phyloP scores from a whole-genome alignment of 148 eudicot species.

The Limonium bicolor region DNA sequence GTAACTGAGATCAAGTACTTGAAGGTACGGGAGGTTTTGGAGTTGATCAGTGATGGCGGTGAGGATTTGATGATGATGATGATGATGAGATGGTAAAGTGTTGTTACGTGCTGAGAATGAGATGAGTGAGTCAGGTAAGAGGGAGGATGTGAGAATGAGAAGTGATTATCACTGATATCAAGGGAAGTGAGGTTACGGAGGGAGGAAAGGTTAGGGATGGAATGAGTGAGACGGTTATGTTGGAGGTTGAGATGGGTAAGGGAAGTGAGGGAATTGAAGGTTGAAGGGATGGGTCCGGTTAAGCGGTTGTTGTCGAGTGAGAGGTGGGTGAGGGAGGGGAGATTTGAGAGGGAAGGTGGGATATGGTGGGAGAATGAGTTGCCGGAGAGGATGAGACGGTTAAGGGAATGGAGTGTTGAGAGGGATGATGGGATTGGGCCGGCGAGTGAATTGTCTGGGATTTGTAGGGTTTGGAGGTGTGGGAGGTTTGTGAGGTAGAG shows the following conservation, averaged over 20 bases:
- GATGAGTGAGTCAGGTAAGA: slow-evolving; percentile 19
- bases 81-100: slow-evolving; percentile 12
- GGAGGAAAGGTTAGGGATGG: slow-evolving; percentile 19
- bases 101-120: slow-evolving; percentile 26
- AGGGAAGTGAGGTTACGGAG: slow-evolving; percentile 13
- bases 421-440: slow-evolving; percentile 25
- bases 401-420: too few relatives aligned
- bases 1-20: slow-evolving; percentile 31
- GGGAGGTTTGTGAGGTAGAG: too few relatives aligned
- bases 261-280: slow-evolving; percentile 16
- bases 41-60: slow-evolving; percentile 1
- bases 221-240: slow-evolving; percentile 20
- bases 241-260: slow-evolving; percentile 23
- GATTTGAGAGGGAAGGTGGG: slow-evolving; percentile 16
- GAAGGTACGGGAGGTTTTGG: slow-evolving; percentile 9
- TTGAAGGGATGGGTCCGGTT: slow-evolving; percentile 20
- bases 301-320: slow-evolving; percentile 20
- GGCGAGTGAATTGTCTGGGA: slow-evolving; percentile 22
- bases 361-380: slow-evolving; percentile 24
- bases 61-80: too few relatives aligned
- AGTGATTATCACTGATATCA: slow-evolving; percentile 19
- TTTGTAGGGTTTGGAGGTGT: slow-evolving; percentile 23
- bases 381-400: slow-evolving; percentile 18
- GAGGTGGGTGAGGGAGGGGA: slow-evolving; percentile 22
- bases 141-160: slow-evolving; percentile 10